Evolutionary conservation across 345 rosid genomes (phyloP), one percentile per base, ranked within the genome.

Genomic region (Cardamine occulta): DNA sequence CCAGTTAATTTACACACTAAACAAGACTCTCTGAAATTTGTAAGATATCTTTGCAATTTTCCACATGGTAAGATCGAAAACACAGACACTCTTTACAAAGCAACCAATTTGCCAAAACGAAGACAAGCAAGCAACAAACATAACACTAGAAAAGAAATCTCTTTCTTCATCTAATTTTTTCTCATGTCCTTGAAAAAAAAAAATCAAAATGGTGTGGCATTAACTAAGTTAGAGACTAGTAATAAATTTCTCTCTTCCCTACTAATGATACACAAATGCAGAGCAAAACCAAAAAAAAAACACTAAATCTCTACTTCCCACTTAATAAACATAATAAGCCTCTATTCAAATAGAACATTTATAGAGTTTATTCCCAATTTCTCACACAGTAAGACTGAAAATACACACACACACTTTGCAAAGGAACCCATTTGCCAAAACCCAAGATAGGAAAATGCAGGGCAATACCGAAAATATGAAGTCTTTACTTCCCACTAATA

Each of bases 81-180:
- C 4, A 17, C 8, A 14, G 18, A 54, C 42, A 58, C 44, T 58
- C 8, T 17, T 9, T 57, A 31, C 0, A 32, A 17, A 32, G 8
- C 7, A 57, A 23, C 24, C 23, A 57, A 56, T 55, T 55, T 28
- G 35, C 21, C 13, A 28, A 55, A 24, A 55, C 6, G 29, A 58
- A 32, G 63, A 58, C 23, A 17, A 57, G 63, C 63, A 34, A 17
- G 8, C 19, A 53, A n/a, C 62, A 35, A 57, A 57, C 40, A 53
- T 24, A 53, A 24, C 32, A 26, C 34, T 0, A 58, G 14, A 17
- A 58, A 58, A 58, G 24, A 58, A 56, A 58, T 14, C 15, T 17
- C 63, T 59, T 28, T 14, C 37, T 14, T 28, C 19, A 55, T 28
- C 11, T 59, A 34, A 31, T 12, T 3, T 7, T 39, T 39, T 39